Base-by-base conservation (phyloP, 768 basidiomycete species). In the Leccinum sublutescens region DNA sequence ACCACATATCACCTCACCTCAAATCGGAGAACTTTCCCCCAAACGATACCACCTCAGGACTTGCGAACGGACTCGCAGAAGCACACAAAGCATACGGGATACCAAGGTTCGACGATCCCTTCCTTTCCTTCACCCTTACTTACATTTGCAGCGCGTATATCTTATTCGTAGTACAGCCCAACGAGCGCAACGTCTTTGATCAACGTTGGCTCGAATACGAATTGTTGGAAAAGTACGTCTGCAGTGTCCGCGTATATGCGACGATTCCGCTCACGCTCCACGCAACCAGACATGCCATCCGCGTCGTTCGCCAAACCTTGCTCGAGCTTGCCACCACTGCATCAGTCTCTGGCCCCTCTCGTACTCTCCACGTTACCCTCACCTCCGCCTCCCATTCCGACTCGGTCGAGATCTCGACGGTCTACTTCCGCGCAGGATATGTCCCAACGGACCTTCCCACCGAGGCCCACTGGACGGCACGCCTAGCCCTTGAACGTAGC, bases 101-200 rank as follows among this genome's bases (percentile, higher is more conserved):
- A 5, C 69, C 73, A 56, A 74, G 75, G 88, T 89, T 71, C 8
- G 47, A 66, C 72, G 47, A 7, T 21, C 25, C n/a, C 57, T 7
- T 51, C 52, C 27, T 49, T 36, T 34, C 52, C 12, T 50, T 29
- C 25, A 43, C n/a, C 47, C 21, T 7, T 17, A 52, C 23, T 57
- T 43, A 54, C 57, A 1, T 38, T 62, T 29, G 2, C 34, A 83
- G 81, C 11, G 79, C 85, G 5, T 75, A 73, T 38, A 83, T 98
- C 27, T 78, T 98, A 12, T 92, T 98, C 66, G 93, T 98, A n/a
- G 85, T 93, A 0, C 95, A 95, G 67, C 81, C 85, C 4, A 82
- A 84, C 45, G 96, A 98, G 71, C 82, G 95, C 38, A 99, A 99
- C 73, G 83, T 96, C 5, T 98, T 98, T 70, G 96, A 98, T 72